These are phyloP conservation scores for Cercophora newfieldiana DNA, from an alignment of 495 filamentous ascomycete genomes.

Conservation along the genomic window DNA sequence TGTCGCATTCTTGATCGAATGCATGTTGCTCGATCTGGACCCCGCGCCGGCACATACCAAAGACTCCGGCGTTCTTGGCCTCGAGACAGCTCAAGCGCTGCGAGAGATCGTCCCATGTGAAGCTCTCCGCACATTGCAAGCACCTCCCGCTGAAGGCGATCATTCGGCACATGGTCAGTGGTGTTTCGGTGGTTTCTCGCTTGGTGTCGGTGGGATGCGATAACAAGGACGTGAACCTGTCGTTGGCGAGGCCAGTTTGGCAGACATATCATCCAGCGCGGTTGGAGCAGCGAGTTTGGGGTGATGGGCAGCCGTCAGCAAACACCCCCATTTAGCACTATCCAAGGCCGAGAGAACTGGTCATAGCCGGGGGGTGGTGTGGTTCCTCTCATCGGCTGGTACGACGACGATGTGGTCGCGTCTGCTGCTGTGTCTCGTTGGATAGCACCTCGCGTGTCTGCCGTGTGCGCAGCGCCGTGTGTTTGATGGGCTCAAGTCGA, in stretches of 20 bases:
- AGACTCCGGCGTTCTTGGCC: conserved; percentile 38
- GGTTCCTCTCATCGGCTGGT: not conserved
- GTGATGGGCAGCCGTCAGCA: too few species aligned
- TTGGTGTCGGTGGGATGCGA: not conserved
- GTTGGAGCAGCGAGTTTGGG: too few species aligned
- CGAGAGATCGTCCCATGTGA: conserved; percentile 34
- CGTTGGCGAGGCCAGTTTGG: too few species aligned
- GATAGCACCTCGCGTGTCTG: not conserved
- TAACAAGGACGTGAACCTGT: too few species aligned
- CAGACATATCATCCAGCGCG: too few species aligned
- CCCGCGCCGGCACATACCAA: conserved; percentile 34
- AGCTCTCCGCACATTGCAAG: conserved; percentile 28
- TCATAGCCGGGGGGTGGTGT: not conserved
- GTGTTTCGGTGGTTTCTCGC: not conserved
- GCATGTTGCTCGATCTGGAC: conserved; percentile 31
- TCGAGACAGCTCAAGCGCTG: conserved; percentile 41
- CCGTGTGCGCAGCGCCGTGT: not conserved
- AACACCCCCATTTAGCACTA: not conserved
- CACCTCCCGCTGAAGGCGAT: conserved; percentile 37
- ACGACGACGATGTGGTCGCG: not conserved
- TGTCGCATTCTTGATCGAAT: conserved; percentile 41
- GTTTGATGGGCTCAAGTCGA: not conserved
- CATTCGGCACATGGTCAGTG: conserved; percentile 37
- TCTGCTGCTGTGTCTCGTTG: not conserved
- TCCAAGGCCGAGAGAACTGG: not conserved